Evolutionary conservation across 2,329 filamentous ascomycete genomes (phyloP), one percentile per base, ranked within the genome.

Genomic region (Sarocladium kiliense): DNA sequence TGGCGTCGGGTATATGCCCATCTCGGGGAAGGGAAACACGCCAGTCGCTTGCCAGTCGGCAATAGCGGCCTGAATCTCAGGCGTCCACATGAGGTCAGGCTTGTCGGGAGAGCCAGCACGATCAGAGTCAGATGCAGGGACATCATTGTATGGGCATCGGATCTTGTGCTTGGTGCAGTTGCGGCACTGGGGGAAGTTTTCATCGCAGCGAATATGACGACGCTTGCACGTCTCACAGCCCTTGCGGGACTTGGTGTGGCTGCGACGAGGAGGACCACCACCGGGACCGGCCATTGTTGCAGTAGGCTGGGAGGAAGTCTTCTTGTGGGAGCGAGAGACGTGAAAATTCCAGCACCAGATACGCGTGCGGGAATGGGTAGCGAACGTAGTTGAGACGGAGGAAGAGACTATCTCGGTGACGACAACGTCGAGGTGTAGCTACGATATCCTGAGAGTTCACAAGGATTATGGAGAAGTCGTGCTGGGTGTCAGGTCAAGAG

Each of bases 151-250:
- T 64, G 96, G 94, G 74, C 94, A 99, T 66, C 92, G 89, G 65
- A 95, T 94, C 76, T 97, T 96, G 76, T 99, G 94, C 76, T 97
- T 99, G 59, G 93, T 97, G 75, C 94, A 99, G 74, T 99, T 99
- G 66, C 91, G 91, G 77, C 93, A 99, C 82, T 99, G 94, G 53
- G 94, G 94, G 66, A 96, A 97, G 63, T 85, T 96, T 73, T 99
- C 94, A 68, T 99, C 94, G 75, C 94, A 99, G 65, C 94, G 85
- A 69, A 99, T 99, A 74, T 99, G 94, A 69, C 94, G 86, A 70
- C 89, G 87, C 76, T 99, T 99, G 82, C 94, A 99, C 59, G 91
- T 96, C 67, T 95, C 93, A 81, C 94, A 99, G 60, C 94, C 94
- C 77, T 97, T 97, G 68, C 94, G 87, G 66, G 93, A 97, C 79